These are phyloP conservation scores for Paramecium biaurelia DNA, from an alignment of 73 alveolate species.

Conservation along the genomic window DNA sequence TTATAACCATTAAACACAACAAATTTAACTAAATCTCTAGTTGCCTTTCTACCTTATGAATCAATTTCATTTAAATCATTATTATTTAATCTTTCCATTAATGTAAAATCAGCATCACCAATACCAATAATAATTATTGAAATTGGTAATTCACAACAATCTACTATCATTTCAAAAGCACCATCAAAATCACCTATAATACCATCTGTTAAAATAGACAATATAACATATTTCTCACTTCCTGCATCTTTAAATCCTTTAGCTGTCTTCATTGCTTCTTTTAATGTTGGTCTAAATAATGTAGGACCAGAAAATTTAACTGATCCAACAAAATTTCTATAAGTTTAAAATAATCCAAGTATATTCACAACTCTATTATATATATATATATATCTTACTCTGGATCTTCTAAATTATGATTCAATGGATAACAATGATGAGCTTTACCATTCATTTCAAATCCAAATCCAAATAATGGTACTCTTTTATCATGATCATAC, in stretches of 20 bases:
- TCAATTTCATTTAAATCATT: slow-evolving; percentile 49
- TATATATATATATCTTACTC: slow-evolving; percentile 17
- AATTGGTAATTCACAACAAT: slow-evolving; percentile 63
- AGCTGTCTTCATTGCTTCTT: slow-evolving; percentile 36
- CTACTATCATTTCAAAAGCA: slow-evolving; percentile 38
- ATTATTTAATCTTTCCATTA: slow-evolving; percentile 60
- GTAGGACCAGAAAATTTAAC: slow-evolving; percentile 52
- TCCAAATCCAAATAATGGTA: slow-evolving; percentile 87
- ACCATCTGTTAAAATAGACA: slow-evolving; percentile 57
- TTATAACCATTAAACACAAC: slow-evolving; percentile 61
- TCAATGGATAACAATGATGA: slow-evolving; percentile 89
- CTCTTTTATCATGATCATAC: slow-evolving; percentile 80
- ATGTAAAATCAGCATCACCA: slow-evolving; percentile 67
- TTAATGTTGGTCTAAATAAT: slow-evolving; percentile 23
- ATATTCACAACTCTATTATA: slow-evolving; percentile 67
- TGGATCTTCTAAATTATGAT: slow-evolving; percentile 75
- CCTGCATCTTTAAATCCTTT: slow-evolving; percentile 1
- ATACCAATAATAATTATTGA: slow-evolving; percentile 67
- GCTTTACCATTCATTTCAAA: slow-evolving; percentile 55
- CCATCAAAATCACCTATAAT: slow-evolving; percentile 41
- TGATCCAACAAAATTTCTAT: slow-evolving; percentile 69
- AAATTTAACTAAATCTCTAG: slow-evolving; percentile 68
- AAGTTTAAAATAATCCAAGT: slow-evolving; percentile 70
- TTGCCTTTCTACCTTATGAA: slow-evolving; percentile 43
- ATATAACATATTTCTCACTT: slow-evolving; percentile 39